Evolutionary conservation across 2,329 filamentous ascomycete genomes (phyloP).

Genomic region (Penicillium capsulatum): DNA sequence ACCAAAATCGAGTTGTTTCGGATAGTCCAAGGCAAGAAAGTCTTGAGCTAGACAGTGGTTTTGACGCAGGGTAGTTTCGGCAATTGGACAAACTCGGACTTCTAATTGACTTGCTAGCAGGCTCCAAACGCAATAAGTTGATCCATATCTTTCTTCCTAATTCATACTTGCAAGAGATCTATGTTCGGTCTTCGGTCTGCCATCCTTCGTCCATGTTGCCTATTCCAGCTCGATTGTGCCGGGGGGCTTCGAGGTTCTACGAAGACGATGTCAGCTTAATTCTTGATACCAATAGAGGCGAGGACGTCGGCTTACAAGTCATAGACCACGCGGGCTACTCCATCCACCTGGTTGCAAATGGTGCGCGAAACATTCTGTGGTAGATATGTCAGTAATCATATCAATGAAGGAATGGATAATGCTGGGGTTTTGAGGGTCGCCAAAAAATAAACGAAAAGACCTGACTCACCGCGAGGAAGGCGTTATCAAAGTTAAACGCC

Average conservation of each 20-base stretch:
- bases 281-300: neutral
- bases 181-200: neutral
- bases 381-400: constrained; percentile 33
- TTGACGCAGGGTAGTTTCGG: too few species aligned
- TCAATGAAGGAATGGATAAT: neutral
- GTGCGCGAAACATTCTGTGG: constrained; percentile 52
- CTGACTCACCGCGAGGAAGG: constrained; percentile 59
- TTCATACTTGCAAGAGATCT: neutral
- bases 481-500: constrained; percentile 61
- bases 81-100: too few species aligned
- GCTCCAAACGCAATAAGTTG: neutral
- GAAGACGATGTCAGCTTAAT: constrained; percentile 3
- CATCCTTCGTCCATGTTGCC: constrained; percentile 1
- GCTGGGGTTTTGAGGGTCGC: neutral
- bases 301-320: constrained; percentile 42
- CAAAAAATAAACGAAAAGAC: constrained; percentile 1
- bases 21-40: too few species aligned
- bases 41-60: too few species aligned
- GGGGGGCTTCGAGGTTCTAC: constrained; percentile 19
- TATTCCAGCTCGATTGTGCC: constrained; percentile 28
- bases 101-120: constrained; percentile 3
- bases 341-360: constrained; percentile 62
- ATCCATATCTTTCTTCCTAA: neutral
- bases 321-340: constrained; percentile 67
- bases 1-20: too few species aligned